These are phyloP conservation scores for Rhodotorula taiwanensis DNA, from an alignment of 768 basidiomycete genomes.

Conservation along the genomic window DNA sequence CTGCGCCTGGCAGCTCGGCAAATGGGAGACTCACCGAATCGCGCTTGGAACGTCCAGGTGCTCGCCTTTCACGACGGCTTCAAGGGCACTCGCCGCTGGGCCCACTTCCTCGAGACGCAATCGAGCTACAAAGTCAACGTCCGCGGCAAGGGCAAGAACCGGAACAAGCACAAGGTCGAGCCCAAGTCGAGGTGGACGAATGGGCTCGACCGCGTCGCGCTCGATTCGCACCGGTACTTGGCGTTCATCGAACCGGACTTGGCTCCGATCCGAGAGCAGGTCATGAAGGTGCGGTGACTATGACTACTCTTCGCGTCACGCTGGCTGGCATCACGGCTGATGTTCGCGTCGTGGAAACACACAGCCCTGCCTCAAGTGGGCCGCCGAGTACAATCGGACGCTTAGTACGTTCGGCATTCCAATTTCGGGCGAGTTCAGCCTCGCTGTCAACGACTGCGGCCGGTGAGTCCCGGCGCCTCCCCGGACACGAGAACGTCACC, in stretches of 20 bases:
- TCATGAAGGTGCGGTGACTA: constrained; percentile 42
- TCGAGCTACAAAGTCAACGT: neutral
- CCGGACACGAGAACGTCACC: no score
- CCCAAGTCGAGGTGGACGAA: neutral
- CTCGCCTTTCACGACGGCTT: constrained; percentile 87
- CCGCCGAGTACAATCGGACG: constrained; percentile 59
- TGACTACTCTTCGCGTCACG: constrained; percentile 52
- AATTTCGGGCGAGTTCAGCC: constrained; percentile 74
- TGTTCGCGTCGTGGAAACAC: neutral
- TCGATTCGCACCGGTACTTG: constrained; percentile 61
- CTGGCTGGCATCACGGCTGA: neutral
- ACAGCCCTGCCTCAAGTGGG: constrained; percentile 67
- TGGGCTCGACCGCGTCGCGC: constrained; percentile 69
- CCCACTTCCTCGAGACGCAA: constrained; percentile 54
- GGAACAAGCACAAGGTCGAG: neutral
- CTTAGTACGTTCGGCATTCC: constrained; percentile 55
- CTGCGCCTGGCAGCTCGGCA: no score
- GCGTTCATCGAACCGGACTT: constrained; percentile 37
- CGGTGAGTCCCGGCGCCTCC: constrained; percentile 41
- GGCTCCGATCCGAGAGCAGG: constrained; percentile 10
- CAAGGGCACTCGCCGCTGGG: constrained; percentile 59
- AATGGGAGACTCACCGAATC: no score
- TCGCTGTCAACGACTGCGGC: constrained; percentile 67
- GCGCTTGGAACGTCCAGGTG: no score
- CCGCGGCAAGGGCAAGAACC: neutral